Percentiles rank a stretch among this genome's conserved stretches.
Evolutionary conservation across 192 early-diverging fungal species (phyloP).

Genomic region (Tieghemiomyces parasiticus): DNA sequence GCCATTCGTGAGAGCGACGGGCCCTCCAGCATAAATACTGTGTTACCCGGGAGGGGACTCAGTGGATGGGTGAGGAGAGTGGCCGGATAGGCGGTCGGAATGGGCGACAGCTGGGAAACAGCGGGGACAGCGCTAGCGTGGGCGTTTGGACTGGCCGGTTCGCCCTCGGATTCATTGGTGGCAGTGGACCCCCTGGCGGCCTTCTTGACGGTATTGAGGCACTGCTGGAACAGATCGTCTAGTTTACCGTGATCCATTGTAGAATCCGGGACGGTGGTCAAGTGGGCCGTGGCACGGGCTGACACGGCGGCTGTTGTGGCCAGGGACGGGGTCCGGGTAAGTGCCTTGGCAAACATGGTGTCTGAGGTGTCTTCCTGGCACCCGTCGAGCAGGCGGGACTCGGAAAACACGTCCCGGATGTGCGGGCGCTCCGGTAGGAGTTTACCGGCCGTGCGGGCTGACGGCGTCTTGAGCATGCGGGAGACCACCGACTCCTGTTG

Average conservation of each 20-base stretch:
- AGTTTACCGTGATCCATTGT: not conserved
- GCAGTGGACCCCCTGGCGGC: not conserved
- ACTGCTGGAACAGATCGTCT: conserved; percentile 10
- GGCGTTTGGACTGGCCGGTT: not conserved
- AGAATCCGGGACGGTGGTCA: not conserved
- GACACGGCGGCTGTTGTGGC: not conserved
- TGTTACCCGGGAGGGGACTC: not conserved
- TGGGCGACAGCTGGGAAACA: not conserved
- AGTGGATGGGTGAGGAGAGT: not conserved
- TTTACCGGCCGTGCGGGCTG: not conserved
- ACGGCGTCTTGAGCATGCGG: conserved; percentile 1
- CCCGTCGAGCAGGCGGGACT: not conserved
- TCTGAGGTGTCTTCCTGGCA: not conserved
- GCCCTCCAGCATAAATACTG: not conserved
- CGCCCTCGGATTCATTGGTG: not conserved
- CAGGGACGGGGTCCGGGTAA: not conserved
- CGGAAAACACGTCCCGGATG: conserved; percentile 1
- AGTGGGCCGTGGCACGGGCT: not conserved
- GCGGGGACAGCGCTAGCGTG: not conserved
- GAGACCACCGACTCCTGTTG: not conserved
- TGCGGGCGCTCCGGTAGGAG: not conserved
- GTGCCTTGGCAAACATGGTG: not conserved
- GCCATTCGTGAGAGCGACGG: conserved; percentile 3
- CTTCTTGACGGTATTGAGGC: conserved; percentile 8
- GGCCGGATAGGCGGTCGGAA: not conserved